Percentiles rank a stretch among this genome's conserved stretches.
phyloP scores from a whole-genome alignment of 345 rosid species.

The Sapria himalayana region DNA sequence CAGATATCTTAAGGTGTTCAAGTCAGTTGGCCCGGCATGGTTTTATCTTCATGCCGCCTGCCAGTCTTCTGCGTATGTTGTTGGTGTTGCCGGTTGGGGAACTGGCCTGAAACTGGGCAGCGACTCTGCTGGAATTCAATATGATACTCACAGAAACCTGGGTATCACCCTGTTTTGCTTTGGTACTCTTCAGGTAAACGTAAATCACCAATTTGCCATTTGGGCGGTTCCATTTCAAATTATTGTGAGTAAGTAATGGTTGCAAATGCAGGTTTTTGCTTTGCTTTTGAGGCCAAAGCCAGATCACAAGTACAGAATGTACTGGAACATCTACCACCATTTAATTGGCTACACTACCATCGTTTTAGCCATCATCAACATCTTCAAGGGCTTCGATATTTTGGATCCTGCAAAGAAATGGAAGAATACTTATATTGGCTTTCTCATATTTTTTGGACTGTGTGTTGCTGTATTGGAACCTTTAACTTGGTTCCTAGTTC shows the following conservation, averaged over 20 bases:
- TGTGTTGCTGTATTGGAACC: conserved; percentile 30
- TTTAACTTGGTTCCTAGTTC: conserved; percentile 50
- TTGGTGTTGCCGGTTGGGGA: conserved; percentile 77
- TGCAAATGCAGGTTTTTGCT: conserved; percentile 31
- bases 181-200: conserved; percentile 74
- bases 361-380: conserved; percentile 33
- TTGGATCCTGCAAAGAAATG: conserved; percentile 34
- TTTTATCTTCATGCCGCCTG: conserved; percentile 57
- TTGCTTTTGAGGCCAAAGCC: conserved; percentile 70
- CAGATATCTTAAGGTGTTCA: conserved; percentile 69
- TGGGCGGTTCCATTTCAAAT: neutral
- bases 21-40: conserved; percentile 61
- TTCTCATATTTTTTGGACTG: conserved; percentile 36
- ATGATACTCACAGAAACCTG: conserved; percentile 35
- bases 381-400: conserved; percentile 49
- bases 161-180: conserved; percentile 50
- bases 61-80: conserved; percentile 48
- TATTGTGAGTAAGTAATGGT: neutral
- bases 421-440: conserved; percentile 33
- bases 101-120: conserved; percentile 68
- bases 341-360: conserved; percentile 45
- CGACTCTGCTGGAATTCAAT: conserved; percentile 18
- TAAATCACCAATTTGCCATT: neutral
- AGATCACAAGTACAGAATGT: conserved; percentile 59
- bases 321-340: conserved; percentile 88